Percentiles rank a stretch among this genome's conserved stretches.
Evolutionary conservation across 1,284 basidiomycete genomes (phyloP).

Genomic region (Ceratobasidium sp.): DNA sequence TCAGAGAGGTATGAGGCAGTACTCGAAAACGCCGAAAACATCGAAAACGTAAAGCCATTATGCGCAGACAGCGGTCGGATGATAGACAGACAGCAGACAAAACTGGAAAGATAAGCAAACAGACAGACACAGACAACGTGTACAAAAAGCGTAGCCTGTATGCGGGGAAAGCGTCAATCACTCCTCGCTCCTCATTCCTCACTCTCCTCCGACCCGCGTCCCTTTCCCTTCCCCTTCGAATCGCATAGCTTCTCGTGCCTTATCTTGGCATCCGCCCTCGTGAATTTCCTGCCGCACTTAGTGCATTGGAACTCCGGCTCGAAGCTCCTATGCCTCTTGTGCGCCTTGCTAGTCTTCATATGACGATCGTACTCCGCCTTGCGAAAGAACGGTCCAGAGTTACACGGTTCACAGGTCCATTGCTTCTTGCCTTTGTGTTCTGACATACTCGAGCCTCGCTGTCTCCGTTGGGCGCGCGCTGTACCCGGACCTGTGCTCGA

Average conservation of each 20-base stretch:
- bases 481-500: slow-evolving; percentile 2
- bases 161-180: background rate
- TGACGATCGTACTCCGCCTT: slow-evolving; percentile 25
- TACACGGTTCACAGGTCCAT: slow-evolving; percentile 1
- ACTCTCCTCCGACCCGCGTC: background rate
- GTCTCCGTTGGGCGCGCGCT: background rate
- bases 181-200: background rate
- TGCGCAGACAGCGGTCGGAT: background rate
- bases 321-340: background rate
- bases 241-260: slow-evolving; percentile 29
- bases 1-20: background rate
- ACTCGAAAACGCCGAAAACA: background rate
- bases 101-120: background rate
- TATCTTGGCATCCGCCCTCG: slow-evolving; percentile 27
- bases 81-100: background rate
- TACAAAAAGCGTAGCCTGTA: background rate
- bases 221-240: slow-evolving; percentile 13
- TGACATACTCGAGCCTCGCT: background rate
- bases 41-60: background rate
- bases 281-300: slow-evolving; percentile 12
- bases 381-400: slow-evolving; percentile 9
- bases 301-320: slow-evolving; percentile 4
- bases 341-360: background rate
- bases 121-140: background rate
- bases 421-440: background rate